A percentile compares a stretch with the other conserved stretches of the same genome.
These are phyloP conservation scores for Oryza australiensis DNA, from an alignment of 176 grass and related monocot species.

Conservation along the genomic window DNA sequence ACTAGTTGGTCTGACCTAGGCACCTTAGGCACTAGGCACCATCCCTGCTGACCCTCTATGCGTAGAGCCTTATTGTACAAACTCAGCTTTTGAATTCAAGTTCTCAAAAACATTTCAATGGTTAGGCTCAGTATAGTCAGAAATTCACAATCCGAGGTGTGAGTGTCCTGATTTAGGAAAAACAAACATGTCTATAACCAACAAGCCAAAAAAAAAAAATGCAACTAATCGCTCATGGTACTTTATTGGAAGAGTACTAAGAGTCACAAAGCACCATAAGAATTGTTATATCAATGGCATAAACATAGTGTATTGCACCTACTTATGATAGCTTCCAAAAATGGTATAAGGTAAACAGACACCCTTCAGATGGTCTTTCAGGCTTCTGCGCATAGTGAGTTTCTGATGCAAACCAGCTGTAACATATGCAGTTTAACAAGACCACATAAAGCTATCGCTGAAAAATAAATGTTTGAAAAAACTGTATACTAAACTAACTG, in stretches of 20 bases:
- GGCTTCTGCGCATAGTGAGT: neutral
- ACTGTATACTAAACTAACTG: neutral
- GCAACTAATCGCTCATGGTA: neutral
- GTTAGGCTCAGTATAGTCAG: neutral
- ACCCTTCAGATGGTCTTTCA: neutral
- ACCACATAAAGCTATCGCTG: neutral
- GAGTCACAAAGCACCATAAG: neutral
- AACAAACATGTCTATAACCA: neutral
- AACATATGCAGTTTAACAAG: neutral
- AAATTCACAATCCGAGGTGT: neutral
- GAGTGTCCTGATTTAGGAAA: neutral
- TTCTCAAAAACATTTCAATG: neutral
- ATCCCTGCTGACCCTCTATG: no score
- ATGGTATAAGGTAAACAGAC: neutral
- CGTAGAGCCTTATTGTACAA: neutral
- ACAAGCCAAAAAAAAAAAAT: neutral
- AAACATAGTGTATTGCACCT: neutral
- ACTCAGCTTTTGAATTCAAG: neutral
- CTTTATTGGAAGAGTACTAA: neutral
- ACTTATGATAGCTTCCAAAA: neutral
- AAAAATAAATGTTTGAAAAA: neutral
- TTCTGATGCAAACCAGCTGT: no score
- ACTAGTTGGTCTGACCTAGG: no score
- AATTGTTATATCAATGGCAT: no score
- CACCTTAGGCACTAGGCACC: no score